Base-by-base conservation (phyloP, 345 rosid genomes). In the Gossypium ekmanianum region DNA sequence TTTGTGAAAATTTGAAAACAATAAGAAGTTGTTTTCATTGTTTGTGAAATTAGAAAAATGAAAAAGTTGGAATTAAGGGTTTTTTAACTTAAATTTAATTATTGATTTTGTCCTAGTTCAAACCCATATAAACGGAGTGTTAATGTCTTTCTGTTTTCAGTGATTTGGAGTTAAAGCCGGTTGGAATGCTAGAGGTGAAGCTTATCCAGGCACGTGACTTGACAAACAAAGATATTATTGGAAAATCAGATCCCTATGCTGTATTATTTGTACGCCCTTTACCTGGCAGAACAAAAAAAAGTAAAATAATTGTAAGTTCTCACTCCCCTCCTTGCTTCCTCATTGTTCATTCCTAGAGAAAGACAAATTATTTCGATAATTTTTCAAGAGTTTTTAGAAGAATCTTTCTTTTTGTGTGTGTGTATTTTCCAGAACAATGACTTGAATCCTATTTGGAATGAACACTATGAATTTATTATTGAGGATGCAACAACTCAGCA, bases 191-290 rank as follows among this genome's bases (percentile, higher is more conserved):
- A 82, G 98, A 93, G 84, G 99, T 91, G 86, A 95, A 95, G 87
- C 99, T 95, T 80, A 97, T 95, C 72, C 99, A 95, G 82, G 99
- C 98, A 29, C 92, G 87, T 84, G 85, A 84, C 76, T 84, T 95
- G 83, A 93, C 97, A 54, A 95, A 93, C 85, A 95, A 95, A 85
- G 99, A 95, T 77, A 34, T 95, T 14, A 84, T 95, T 57, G 99
- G 99, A 72, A 95, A 93, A 85, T 95, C 99, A 9, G 99, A 95
- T 84, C 99, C 99, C 70, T 95, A 83, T 75, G 99, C 98, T 47
- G 85, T 79, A 72, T 6, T 95, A 55, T 90, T 79, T 58, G 81
- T 93, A 75, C 94, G 99, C 54, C 99, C 99, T 81, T 65, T 95
- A 75, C 96, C 90, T 61, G 86, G 83, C 68, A 84, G 78, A 79